A percentile compares a stretch with the other conserved stretches of the same genome.
Conservation (phyloP, 495 filamentous ascomycete species). For the Cercophora newfieldiana region DNA sequence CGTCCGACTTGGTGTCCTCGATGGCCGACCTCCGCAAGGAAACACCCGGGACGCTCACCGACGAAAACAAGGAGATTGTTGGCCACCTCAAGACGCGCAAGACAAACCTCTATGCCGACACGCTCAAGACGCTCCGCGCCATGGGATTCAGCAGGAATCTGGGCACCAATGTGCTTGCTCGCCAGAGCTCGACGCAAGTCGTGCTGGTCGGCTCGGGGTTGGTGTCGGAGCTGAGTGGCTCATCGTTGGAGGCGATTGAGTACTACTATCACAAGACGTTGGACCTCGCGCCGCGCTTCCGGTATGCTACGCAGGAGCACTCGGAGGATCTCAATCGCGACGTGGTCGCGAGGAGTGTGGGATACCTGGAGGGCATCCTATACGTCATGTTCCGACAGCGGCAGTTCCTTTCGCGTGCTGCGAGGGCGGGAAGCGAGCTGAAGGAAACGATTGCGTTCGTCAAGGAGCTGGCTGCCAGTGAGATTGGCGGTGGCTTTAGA, state of each 20-base stretch:
- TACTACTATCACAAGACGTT: slow-evolving; percentile 77
- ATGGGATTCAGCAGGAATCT: slow-evolving; percentile 89
- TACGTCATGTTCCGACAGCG: slow-evolving; percentile 69
- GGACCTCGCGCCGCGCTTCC: slow-evolving; percentile 66
- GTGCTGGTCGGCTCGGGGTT: slow-evolving; percentile 54
- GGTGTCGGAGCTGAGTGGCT: slow-evolving; percentile 18
- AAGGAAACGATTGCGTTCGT: slow-evolving; percentile 22
- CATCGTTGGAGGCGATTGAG: slow-evolving; percentile 49
- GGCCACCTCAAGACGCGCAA: slow-evolving; percentile 89
- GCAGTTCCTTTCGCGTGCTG: slow-evolving; percentile 40
- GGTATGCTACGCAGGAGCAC: slow-evolving; percentile 65
- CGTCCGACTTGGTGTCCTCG: slow-evolving; percentile 62
- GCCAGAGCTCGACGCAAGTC: slow-evolving; percentile 67
- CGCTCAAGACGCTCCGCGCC: slow-evolving; percentile 71
- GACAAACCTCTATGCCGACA: slow-evolving; percentile 86
- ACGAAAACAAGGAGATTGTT: slow-evolving; percentile 77
- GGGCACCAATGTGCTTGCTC: slow-evolving; percentile 62
- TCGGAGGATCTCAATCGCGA: slow-evolving; percentile 79
- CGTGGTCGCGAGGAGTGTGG: slow-evolving; percentile 74
- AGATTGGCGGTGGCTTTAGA: slow-evolving; percentile 19
- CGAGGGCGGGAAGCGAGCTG: slow-evolving; percentile 27
- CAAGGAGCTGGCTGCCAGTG: slow-evolving; percentile 28
- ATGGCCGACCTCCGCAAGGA: slow-evolving; percentile 74
- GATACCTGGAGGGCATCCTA: slow-evolving; percentile 80
- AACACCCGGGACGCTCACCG: slow-evolving; percentile 72